phyloP scores from a whole-genome alignment of 2,329 filamentous ascomycete genomes.

The Pseudogymnoascus sp. region DNA sequence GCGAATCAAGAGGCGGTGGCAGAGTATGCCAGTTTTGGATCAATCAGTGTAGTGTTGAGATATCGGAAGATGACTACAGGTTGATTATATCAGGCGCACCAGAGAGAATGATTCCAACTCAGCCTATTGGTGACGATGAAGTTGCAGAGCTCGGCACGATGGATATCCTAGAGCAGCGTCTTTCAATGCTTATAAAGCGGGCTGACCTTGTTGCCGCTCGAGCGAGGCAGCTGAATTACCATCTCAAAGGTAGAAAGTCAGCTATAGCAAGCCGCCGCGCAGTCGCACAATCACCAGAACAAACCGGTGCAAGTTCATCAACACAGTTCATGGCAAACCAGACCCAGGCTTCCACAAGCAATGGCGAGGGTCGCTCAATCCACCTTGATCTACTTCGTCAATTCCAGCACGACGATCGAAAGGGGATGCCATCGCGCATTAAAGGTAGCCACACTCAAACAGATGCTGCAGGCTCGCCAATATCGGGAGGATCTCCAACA shows the following conservation, averaged over 20 bases:
- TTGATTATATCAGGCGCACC: constrained; percentile 75
- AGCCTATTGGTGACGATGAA: constrained; percentile 79
- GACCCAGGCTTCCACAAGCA: not conserved
- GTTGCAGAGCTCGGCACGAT: constrained; percentile 75
- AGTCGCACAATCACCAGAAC: constrained; percentile 20
- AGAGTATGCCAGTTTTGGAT: constrained; percentile 74
- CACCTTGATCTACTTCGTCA: constrained; percentile 49
- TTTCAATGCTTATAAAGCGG: constrained; percentile 68
- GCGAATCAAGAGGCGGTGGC: constrained; percentile 57
- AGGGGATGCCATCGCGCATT: constrained; percentile 21
- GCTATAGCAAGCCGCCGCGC: constrained; percentile 61
- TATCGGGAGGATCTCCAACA: not conserved
- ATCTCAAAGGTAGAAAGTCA: constrained; percentile 63
- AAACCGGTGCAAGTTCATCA: constrained; percentile 11
- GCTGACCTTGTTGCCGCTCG: constrained; percentile 67
- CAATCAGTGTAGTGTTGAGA: constrained; percentile 74
- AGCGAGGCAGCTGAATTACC: constrained; percentile 72
- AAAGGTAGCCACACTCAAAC: constrained; percentile 8
- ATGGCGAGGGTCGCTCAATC: constrained; percentile 26
- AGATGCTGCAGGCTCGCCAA: constrained; percentile 15
- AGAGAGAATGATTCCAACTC: constrained; percentile 71
- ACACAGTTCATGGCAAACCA: not conserved
- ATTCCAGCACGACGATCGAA: constrained; percentile 32
- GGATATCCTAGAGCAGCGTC: constrained; percentile 72
- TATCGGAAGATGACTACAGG: constrained; percentile 80